Percentiles rank a stretch among this genome's conserved stretches.
phyloP scores from a whole-genome alignment of 805 yeast genomes.

The Candida andamanensis region DNA sequence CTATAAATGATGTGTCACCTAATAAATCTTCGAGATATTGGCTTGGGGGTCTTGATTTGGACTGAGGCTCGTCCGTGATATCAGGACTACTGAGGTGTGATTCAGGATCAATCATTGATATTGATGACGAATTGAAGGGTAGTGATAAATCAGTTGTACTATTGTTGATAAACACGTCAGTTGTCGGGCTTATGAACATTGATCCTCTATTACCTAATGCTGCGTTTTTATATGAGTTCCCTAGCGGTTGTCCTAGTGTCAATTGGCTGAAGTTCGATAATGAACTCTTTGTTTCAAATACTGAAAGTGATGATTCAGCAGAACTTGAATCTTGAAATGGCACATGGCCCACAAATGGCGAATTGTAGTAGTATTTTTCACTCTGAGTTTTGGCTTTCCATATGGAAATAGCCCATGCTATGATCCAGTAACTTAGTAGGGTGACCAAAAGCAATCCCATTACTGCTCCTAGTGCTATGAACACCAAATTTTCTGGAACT shows the following conservation, averaged over 20 bases:
- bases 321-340: slow-evolving; percentile 3
- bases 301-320: slow-evolving; percentile 13
- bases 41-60: slow-evolving; percentile 30
- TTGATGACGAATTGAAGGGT: not conserved
- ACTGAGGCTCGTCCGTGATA: not conserved
- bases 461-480: slow-evolving; percentile 38
- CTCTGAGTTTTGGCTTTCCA: slow-evolving; percentile 25
- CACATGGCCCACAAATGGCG: slow-evolving; percentile 7
- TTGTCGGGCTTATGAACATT: slow-evolving; percentile 50
- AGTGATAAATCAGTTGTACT: slow-evolving; percentile 1
- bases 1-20: slow-evolving; percentile 12
- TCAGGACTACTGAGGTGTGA: not conserved
- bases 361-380: slow-evolving; percentile 24
- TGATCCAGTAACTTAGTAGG: slow-evolving; percentile 16
- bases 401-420: slow-evolving; percentile 19
- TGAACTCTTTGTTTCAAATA: slow-evolving; percentile 16
- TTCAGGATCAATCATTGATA: not conserved
- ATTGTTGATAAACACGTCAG: slow-evolving; percentile 2
- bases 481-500: slow-evolving; percentile 35
- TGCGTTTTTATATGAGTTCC: slow-evolving; percentile 26
- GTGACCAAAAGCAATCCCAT: slow-evolving; percentile 18
- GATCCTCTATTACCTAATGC: slow-evolving; percentile 31
- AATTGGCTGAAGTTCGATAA: slow-evolving; percentile 10
- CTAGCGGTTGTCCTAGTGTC: slow-evolving; percentile 13
- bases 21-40: slow-evolving; percentile 43